Base-by-base conservation (phyloP, 257 asterid species). In the Penstemon barbatus region DNA sequence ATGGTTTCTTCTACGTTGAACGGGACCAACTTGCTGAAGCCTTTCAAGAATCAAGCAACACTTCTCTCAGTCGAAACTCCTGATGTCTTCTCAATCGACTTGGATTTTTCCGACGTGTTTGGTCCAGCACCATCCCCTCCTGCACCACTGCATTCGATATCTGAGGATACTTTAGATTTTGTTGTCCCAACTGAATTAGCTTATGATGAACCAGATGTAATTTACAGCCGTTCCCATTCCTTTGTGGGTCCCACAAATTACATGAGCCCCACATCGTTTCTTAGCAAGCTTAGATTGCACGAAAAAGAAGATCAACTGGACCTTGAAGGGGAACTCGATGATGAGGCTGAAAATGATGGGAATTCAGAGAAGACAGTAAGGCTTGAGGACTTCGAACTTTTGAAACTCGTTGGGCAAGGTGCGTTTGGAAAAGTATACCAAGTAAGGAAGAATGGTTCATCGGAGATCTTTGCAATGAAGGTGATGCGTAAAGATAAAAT, bases 341-440 rank as follows among this genome's bases (percentile, higher is more conserved):
- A 61, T 44, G 86, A 68, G 71, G 59, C 66, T 66, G 70, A 57
- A n/a, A 81, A 64, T 65, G 73, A 71, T 33, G 73, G 63, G 37
- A 41, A 45, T 63, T 65, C 56, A 48, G 68, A 52, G 57, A 68
- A 82, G 75, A 72, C 79, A 42, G 82, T 78, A n/a, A 85, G 89
- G 70, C 86, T 89, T 75, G 85, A 83, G 48, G 90, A 89, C 74
- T 89, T 89, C 50, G 92, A 89, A 73, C 39, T 85, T 57, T 74
- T 89, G 75, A 89, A 89, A 66, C 87, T 89, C 62, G 95, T 89
- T 10, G 96, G 95, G 57, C 90, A 83, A 75, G 96, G 96, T 61
- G 95, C 95, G 18, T 89, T 89, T 55, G 96, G 89, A 3, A 89
- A 89, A 82, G 96, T 89, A 50, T 89, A 80, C 82, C 96, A 87